phyloP scores from a whole-genome alignment of 331 rosid species.

The Saraca asoca region DNA sequence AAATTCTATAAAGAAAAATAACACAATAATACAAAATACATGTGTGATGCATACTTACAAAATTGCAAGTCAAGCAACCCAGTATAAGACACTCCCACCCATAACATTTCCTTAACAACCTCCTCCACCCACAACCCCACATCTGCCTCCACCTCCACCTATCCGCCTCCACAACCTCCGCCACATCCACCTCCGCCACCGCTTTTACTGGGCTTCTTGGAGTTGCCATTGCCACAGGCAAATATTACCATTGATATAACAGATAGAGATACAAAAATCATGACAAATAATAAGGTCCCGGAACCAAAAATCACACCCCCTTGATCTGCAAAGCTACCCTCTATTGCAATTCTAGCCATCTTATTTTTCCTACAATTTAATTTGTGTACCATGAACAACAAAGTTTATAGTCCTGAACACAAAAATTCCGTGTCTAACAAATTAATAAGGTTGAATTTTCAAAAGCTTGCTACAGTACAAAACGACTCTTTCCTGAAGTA shows the following conservation, averaged over 20 bases:
- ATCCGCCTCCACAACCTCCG: neutral
- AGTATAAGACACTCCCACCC: no score
- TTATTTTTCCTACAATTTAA: neutral
- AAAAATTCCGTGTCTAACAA: no score
- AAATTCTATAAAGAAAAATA: no score
- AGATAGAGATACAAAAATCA: constrained; percentile 38
- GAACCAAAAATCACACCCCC: neutral
- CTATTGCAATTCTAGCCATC: constrained; percentile 24
- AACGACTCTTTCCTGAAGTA: no score
- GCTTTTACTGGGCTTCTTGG: neutral
- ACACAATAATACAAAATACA: neutral
- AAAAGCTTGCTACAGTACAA: no score
- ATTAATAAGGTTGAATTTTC: no score
- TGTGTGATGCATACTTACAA: neutral
- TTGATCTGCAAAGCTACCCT: constrained; percentile 6
- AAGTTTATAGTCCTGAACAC: no score
- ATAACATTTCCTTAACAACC: no score
- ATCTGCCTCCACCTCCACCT: neutral
- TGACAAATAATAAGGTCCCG: constrained; percentile 14
- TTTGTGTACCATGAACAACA: no score
- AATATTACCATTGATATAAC: constrained; percentile 40
- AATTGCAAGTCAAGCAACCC: neutral
- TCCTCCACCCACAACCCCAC: neutral
- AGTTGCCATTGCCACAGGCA: constrained; percentile 32
- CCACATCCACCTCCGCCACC: neutral